Base-by-base conservation (phyloP, 1,284 basidiomycete species). In the Cutaneotrichosporon curvatum region DNA sequence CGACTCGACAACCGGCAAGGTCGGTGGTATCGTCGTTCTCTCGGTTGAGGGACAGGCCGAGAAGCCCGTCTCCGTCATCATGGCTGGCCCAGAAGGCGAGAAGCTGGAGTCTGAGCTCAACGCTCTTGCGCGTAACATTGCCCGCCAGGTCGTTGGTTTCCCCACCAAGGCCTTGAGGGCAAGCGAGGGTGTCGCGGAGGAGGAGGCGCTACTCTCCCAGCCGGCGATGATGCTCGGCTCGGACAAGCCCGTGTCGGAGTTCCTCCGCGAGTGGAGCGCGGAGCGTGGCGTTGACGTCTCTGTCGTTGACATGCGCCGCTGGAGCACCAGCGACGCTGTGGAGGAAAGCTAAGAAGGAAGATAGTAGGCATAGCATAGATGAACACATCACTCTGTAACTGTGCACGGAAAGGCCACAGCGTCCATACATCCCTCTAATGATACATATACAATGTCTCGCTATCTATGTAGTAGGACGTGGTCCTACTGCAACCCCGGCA, bases 131-230 rank as follows among this genome's bases (percentile, higher is more conserved):
- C 81, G 87, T 18, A 81, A 83, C 5, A 59, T 95, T 8, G 86
- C 85, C 2, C 78, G 88, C 41, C 92, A 95, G 70, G 83, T 88
- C 30, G 83, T 84, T 10, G 91, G 90, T 2, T 85, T 92, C 68
- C 80, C 85, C 21, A 88, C 88, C 0, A 72, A 70, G n/a, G 76
- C 75, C 0, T 75, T 95, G 36, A 71, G 60, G 12, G 58, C 72
- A 20, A 44, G 40, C 12, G 45, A 48, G 32, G 51, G 50, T 7
- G 58, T 61, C 6, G 74, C 72, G 4, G 73, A 73, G 18, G 78
- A 80, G 32, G 79, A 83, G 51, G 57, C 61, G 31, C 70, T 96
- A 45, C 85, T 89, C 61, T 76, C 81, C 20, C 91, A 95, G 63
- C 81, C 81, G 4, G 88, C 90, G 61, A 82, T 85, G 76, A 87